These are phyloP conservation scores for Penicillium atrosanguineum DNA, from an alignment of 495 filamentous ascomycete genomes.

Conservation along the genomic window DNA sequence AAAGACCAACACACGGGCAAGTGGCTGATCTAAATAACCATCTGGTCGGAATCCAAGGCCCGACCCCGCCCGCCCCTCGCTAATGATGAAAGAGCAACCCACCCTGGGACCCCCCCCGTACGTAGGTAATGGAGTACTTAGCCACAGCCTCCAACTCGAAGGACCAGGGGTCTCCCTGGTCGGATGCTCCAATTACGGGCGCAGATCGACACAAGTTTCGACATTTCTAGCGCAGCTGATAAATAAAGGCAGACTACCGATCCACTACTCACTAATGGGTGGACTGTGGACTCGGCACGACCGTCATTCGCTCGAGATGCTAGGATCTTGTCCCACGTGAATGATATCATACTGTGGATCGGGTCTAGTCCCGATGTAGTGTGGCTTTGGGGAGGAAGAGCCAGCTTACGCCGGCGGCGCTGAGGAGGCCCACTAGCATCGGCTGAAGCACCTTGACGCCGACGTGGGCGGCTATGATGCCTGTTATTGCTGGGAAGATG, in stretches of 20 bases:
- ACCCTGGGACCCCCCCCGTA: too few relatives aligned
- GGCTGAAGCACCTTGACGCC: slow-evolving; percentile 33
- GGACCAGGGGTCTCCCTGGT: too few relatives aligned
- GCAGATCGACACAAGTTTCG: too few relatives aligned
- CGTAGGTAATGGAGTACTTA: too few relatives aligned
- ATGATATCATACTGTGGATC: not conserved
- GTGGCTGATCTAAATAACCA: not conserved
- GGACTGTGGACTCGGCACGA: not conserved
- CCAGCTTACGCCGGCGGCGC: slow-evolving; percentile 32
- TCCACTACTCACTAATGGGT: too few relatives aligned
- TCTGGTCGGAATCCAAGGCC: not conserved
- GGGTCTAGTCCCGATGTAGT: not conserved
- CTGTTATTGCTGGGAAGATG: slow-evolving; percentile 29
- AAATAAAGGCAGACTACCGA: too few relatives aligned
- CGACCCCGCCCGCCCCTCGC: not conserved
- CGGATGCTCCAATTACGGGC: too few relatives aligned
- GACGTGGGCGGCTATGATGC: slow-evolving; percentile 21
- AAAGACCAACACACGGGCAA: not conserved
- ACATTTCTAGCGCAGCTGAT: too few relatives aligned
- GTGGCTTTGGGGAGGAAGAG: slow-evolving; percentile 34
- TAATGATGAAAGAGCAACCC: not conserved
- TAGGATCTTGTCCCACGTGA: not conserved
- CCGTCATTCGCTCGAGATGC: not conserved
- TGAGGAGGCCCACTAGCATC: slow-evolving; percentile 29
- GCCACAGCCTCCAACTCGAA: too few relatives aligned